Conservation (phyloP, 1,284 basidiomycete genomes). For the Marasmius oreades region DNA sequence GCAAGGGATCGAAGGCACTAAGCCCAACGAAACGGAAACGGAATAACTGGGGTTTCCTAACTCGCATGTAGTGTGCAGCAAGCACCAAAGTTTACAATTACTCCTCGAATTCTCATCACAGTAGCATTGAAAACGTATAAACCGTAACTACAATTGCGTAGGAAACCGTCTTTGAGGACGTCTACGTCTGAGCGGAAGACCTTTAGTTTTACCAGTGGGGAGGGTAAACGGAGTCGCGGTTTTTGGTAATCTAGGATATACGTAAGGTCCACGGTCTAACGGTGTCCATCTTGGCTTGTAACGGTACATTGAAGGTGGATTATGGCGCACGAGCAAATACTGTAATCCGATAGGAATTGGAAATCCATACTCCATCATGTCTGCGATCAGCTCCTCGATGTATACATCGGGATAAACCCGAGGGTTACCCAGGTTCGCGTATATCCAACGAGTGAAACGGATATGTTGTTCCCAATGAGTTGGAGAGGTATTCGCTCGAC, state of each 20-base stretch:
- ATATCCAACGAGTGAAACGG: slow-evolving; percentile 22
- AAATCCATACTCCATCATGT: slow-evolving; percentile 43
- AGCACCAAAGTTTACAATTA: neutral
- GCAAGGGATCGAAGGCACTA: slow-evolving; percentile 27
- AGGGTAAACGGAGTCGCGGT: neutral
- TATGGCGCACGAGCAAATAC: slow-evolving; percentile 37
- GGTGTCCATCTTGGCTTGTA: neutral
- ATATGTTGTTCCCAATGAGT: slow-evolving; percentile 28
- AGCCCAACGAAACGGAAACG: no score
- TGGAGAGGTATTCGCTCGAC: slow-evolving; percentile 19
- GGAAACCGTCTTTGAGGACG: neutral
- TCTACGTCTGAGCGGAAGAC: neutral
- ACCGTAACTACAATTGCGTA: neutral
- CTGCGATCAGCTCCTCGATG: slow-evolving; percentile 42
- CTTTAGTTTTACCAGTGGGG: neutral
- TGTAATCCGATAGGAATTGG: slow-evolving; percentile 43
- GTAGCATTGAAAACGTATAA: no score
- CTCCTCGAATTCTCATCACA: no score
- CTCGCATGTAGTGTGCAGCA: neutral
- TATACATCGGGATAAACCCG: slow-evolving; percentile 32
- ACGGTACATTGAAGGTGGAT: neutral
- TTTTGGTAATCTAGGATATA: neutral
- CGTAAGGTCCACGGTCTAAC: neutral
- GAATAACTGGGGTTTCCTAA: neutral
- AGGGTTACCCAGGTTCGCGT: slow-evolving; percentile 22